phyloP scores from a whole-genome alignment of 2,329 filamentous ascomycete genomes.

The Aureobasidium musti region DNA sequence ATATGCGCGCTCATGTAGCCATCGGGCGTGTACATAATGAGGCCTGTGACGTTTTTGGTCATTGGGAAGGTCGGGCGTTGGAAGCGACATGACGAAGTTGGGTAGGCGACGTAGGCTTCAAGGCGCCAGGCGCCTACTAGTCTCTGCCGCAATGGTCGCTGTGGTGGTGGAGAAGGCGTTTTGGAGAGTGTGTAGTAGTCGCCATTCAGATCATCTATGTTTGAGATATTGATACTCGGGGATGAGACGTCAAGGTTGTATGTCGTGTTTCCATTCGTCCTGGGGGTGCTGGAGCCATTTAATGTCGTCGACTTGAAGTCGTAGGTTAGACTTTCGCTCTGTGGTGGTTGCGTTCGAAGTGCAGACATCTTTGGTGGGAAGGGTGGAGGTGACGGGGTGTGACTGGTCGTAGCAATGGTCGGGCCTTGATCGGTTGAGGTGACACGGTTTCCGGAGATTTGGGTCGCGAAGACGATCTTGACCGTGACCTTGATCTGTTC shows the following conservation, averaged over 20 bases:
- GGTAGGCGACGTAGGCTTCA: slow-evolving; percentile 45
- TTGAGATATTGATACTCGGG: slow-evolving; percentile 8
- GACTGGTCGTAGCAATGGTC: slow-evolving; percentile 24
- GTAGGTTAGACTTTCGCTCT: slow-evolving; percentile 4
- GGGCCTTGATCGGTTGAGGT: slow-evolving; percentile 29
- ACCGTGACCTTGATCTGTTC: slow-evolving; percentile 40
- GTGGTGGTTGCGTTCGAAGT: not conserved
- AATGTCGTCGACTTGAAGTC: not conserved
- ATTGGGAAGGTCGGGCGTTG: slow-evolving; percentile 39
- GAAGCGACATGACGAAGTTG: slow-evolving; percentile 41
- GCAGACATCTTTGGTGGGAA: slow-evolving; percentile 17
- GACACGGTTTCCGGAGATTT: slow-evolving; percentile 26
- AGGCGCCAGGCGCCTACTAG: slow-evolving; percentile 44
- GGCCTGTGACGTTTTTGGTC: slow-evolving; percentile 38
- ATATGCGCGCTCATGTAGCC: slow-evolving; percentile 43
- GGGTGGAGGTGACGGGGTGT: slow-evolving; percentile 21
- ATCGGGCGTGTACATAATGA: slow-evolving; percentile 41
- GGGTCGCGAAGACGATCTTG: slow-evolving; percentile 30
- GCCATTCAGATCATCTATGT: slow-evolving; percentile 38
- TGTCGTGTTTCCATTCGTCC: not conserved
- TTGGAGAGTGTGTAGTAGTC: slow-evolving; percentile 40
- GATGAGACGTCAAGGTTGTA: not conserved
- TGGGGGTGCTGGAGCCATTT: slow-evolving; percentile 26
- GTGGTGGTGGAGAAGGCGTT: slow-evolving; percentile 34
- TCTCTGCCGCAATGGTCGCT: slow-evolving; percentile 40